Base-by-base conservation (phyloP, 2,329 filamentous ascomycete genomes). In the Cercospora sp. region DNA sequence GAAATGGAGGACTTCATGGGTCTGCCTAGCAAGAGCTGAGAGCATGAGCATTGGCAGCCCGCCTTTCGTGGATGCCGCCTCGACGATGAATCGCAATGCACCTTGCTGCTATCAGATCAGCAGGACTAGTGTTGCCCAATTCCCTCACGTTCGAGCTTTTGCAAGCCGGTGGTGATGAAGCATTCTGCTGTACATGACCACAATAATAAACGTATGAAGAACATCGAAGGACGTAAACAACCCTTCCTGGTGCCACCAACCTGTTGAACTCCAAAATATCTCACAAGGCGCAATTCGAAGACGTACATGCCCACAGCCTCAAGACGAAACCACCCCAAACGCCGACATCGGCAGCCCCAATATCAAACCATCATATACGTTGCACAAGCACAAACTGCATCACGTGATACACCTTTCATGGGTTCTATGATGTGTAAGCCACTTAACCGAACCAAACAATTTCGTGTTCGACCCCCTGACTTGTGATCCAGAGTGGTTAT, bases 1-100 rank as follows among this genome's bases (percentile, higher is more conserved):
- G 76, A 79, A 63, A 79, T 80, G 78, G 79, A 80, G 64, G 79
- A 80, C 65, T 80, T 80, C 67, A 70, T 67, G 5, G 74, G 75
- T 1, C 55, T 77, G 30, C 74, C 71, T 18, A 55, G 65, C 36
- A 42, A 64, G 26, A 64, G 23, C n/a, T 68, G 67, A 65, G 16
- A n/a, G 18, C 16, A 26, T 26, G 1, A 16, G 10, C 3, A 31
- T 58, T 13, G n/a, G 10, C 39, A 30, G 5, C 10, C 18, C 0
- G 20, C 20, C 23, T 9, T 9, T 45, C 8, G 36, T 1, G 42
- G 6, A 48, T 9, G 18, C 45, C 18, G 45, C 10, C 45, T 20
- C 18, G n/a, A 48, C 9, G 45, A 48, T 7, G 2, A 45, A 45
- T 23, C 45, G 4, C 7, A 3, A 48, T 2, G 45, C 45, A 48